Conservation (phyloP, 108 stramenopile genomes). For the Mediolabrus comicus region DNA sequence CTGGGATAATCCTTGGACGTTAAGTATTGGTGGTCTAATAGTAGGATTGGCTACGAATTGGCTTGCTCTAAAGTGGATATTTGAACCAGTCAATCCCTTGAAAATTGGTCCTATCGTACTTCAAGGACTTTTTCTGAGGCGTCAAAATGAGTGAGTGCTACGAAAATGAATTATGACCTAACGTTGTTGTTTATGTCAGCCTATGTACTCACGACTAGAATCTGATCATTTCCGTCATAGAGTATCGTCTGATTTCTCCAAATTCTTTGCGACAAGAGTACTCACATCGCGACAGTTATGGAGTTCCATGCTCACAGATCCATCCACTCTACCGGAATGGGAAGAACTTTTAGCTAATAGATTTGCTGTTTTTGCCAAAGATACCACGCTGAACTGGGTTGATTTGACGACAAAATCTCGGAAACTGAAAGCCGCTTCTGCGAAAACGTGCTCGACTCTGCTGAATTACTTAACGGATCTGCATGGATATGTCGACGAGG, state of each 20-base stretch:
- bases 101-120: conserved; percentile 62
- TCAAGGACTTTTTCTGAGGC: conserved; percentile 66
- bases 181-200: neutral
- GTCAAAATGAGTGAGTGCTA: conserved; percentile 42
- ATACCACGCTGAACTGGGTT: conserved; percentile 26
- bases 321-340: conserved; percentile 42
- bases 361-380: conserved; percentile 36
- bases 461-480: conserved; percentile 39
- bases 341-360: conserved; percentile 37
- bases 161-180: neutral
- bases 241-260: conserved; percentile 48
- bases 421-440: conserved; percentile 46
- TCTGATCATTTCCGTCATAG: neutral
- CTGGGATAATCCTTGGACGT: conserved; percentile 69
- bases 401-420: conserved; percentile 24
- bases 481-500: conserved; percentile 60
- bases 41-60: conserved; percentile 72
- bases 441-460: conserved; percentile 31
- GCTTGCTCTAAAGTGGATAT: conserved; percentile 71
- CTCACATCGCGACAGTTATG: conserved; percentile 51
- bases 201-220: neutral
- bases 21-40: conserved; percentile 62
- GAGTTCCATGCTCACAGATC: conserved; percentile 53
- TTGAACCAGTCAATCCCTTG: conserved; percentile 67
- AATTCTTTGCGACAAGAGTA: conserved; percentile 51